Evolutionary conservation across 2,329 filamentous ascomycete genomes (phyloP).

Genomic region (Colletotrichum sp.): DNA sequence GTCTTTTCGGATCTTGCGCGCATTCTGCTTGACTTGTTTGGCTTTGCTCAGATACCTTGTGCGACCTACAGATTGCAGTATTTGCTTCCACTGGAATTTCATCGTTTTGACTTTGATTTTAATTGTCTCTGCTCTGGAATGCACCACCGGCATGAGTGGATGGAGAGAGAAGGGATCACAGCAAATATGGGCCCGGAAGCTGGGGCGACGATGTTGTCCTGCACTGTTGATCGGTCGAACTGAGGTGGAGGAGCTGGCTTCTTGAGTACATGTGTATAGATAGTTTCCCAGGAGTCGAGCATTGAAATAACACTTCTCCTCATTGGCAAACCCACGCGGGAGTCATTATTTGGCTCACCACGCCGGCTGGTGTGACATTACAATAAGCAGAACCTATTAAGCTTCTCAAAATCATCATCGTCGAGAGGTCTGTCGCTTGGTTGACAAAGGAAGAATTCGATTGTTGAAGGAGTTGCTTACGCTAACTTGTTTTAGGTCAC

Average conservation of each 20-base stretch:
- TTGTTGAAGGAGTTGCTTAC: not conserved
- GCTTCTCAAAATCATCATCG: not conserved
- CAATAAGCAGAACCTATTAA: not conserved
- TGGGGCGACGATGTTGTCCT: not conserved
- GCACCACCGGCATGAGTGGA: not conserved
- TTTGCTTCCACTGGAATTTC: constrained; percentile 18
- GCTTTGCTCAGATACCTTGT: constrained; percentile 60
- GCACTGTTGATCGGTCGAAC: not conserved
- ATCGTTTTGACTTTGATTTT: not conserved
- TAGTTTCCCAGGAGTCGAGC: constrained; percentile 13
- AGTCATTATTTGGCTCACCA: not conserved
- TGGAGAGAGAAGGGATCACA: not conserved
- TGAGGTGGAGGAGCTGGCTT: not conserved
- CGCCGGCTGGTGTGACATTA: not conserved
- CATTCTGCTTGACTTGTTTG: constrained; percentile 20
- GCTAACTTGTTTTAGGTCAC: not conserved
- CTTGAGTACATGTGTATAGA: constrained; percentile 15
- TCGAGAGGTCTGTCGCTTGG: not conserved
- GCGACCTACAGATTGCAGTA: constrained; percentile 54
- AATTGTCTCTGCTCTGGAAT: constrained; percentile 6
- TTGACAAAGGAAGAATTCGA: constrained; percentile 2
- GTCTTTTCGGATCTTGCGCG: constrained; percentile 18
- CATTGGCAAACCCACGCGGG: not conserved
- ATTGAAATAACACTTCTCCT: constrained; percentile 20
- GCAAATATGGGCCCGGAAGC: not conserved